Conservation (phyloP, 352 stramenopile genomes). For the Phytopythium delawarense region DNA sequence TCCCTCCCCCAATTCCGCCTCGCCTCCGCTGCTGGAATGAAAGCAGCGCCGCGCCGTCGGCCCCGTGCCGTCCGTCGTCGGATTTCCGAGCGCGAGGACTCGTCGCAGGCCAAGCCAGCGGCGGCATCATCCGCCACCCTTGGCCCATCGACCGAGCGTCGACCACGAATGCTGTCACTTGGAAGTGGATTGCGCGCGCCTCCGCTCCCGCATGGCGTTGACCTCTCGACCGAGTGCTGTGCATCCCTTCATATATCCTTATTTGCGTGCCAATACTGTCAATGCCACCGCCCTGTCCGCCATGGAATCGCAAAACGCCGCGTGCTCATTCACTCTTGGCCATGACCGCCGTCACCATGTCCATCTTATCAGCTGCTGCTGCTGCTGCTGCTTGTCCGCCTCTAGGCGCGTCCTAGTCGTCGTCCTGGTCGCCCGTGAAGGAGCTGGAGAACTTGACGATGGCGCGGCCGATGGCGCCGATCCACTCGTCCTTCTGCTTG, state of each 20-base stretch:
- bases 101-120: background rate
- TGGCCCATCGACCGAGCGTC: background rate
- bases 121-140: background rate
- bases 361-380: background rate
- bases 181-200: background rate
- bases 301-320: constrained; percentile 10
- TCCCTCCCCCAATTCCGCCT: background rate
- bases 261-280: background rate
- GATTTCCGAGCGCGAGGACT: background rate
- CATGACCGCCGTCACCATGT: background rate
- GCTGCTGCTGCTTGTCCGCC: background rate
- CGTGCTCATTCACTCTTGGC: constrained; percentile 5
- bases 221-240: background rate
- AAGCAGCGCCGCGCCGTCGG: background rate
- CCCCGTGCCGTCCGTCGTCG: background rate
- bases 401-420: constrained; percentile 23
- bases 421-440: constrained; percentile 91
- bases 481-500: constrained; percentile 92
- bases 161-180: background rate
- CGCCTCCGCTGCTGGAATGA: background rate
- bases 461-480: constrained; percentile 93
- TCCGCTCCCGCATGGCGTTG: background rate
- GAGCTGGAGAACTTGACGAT: constrained; percentile 98
- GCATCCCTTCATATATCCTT: background rate
- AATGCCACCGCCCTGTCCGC: background rate